These are phyloP conservation scores for Fusarium coffeatum DNA, from an alignment of 2,329 filamentous ascomycete species.

Conservation along the genomic window DNA sequence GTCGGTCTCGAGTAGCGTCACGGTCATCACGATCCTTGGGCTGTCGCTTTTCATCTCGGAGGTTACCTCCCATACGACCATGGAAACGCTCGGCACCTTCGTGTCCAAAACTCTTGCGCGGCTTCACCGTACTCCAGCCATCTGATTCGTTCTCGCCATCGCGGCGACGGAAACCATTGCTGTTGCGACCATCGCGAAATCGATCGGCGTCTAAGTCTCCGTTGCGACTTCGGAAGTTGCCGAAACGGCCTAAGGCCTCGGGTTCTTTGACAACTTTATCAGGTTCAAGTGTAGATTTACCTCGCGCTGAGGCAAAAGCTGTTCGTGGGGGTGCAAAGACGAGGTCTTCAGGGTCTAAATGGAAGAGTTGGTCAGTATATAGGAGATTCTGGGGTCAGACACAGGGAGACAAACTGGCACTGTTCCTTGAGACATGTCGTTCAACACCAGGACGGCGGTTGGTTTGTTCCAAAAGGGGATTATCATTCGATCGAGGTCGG, in stretches of 20 bases:
- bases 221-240: constrained; percentile 63
- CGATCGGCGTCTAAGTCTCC: constrained; percentile 65
- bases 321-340: constrained; percentile 87
- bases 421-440: constrained; percentile 67
- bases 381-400: not conserved
- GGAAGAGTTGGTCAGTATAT: constrained; percentile 29
- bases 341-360: constrained; percentile 78
- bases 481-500: constrained; percentile 59
- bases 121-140: constrained; percentile 79
- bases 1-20: constrained; percentile 62
- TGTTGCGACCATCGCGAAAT: constrained; percentile 62
- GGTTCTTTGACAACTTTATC: constrained; percentile 65
- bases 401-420: constrained; percentile 61
- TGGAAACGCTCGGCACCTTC: constrained; percentile 79
- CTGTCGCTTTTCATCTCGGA: constrained; percentile 57
- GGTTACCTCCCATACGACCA: constrained; percentile 69
- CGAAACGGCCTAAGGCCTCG: constrained; percentile 69
- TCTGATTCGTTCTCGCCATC: constrained; percentile 72
- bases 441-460: constrained; percentile 65
- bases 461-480: constrained; percentile 59
- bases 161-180: constrained; percentile 63
- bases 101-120: constrained; percentile 77
- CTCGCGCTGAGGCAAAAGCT: constrained; percentile 81
- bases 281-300: constrained; percentile 62
- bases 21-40: constrained; percentile 68